Conservation (phyloP, 1,284 basidiomycete genomes). For the Apiotrichum domesticum region DNA sequence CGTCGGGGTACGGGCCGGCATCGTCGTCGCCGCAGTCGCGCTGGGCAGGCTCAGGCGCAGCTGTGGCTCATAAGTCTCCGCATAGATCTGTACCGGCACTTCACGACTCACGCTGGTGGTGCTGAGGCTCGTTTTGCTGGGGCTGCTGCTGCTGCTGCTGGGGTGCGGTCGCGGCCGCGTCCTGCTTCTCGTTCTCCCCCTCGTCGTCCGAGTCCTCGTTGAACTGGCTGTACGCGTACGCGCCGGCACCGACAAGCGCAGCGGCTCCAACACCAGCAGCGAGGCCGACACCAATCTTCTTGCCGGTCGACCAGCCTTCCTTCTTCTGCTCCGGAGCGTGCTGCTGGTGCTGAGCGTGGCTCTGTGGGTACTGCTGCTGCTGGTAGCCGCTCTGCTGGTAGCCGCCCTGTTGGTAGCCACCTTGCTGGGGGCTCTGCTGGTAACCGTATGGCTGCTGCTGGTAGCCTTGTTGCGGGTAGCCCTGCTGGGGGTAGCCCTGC, state of each 20-base stretch:
- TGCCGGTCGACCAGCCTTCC: constrained; percentile 3
- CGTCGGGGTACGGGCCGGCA: neutral
- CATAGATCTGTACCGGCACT: neutral
- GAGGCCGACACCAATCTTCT: constrained; percentile 3
- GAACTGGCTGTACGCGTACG: neutral
- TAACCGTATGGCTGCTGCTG: neutral
- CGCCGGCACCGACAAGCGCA: neutral
- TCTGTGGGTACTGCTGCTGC: neutral
- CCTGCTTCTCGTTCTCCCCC: neutral
- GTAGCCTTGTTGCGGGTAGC: neutral
- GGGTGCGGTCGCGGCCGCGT: neutral
- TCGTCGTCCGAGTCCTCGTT: neutral
- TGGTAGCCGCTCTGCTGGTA: neutral
- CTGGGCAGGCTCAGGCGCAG: neutral
- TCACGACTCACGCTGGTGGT: neutral
- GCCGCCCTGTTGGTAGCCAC: neutral
- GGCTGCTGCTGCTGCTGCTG: neutral
- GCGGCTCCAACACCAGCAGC: neutral
- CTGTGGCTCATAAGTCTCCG: neutral
- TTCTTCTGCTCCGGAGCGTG: neutral
- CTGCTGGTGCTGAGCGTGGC: neutral
- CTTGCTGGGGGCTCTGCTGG: neutral
- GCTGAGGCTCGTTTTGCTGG: neutral
- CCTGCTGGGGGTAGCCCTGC: neutral
- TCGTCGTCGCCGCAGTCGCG: neutral